Evolutionary conservation across 352 stramenopile species (phyloP).

Genomic region (Phytophthora hybrid): DNA sequence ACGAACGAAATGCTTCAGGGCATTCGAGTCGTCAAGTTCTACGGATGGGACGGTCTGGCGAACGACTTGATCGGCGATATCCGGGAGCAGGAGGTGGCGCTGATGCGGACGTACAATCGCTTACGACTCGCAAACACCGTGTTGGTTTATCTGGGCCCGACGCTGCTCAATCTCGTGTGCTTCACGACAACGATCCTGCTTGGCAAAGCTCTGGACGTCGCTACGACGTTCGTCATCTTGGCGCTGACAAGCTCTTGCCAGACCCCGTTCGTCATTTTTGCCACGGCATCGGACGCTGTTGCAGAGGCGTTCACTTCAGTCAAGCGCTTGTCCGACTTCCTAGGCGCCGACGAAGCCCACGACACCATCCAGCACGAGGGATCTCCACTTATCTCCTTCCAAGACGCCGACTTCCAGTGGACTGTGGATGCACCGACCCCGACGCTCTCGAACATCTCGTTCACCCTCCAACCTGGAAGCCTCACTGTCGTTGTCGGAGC

Average conservation of each 20-base stretch:
- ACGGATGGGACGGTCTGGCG: conserved; percentile 69
- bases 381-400: conserved; percentile 1
- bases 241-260: conserved; percentile 76
- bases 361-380: background rate
- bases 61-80: conserved; percentile 35
- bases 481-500: conserved; percentile 58
- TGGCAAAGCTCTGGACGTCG: conserved; percentile 89
- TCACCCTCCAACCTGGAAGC: conserved; percentile 66
- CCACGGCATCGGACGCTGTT: conserved; percentile 48
- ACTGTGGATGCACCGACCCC: background rate
- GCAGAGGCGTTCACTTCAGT: conserved; percentile 50
- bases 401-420: conserved; percentile 26
- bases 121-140: conserved; percentile 64
- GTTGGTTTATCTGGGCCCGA: conserved; percentile 51
- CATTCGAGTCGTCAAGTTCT: conserved; percentile 90
- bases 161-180: conserved; percentile 76
- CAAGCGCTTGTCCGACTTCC: conserved; percentile 18
- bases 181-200: conserved; percentile 74
- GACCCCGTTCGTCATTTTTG: conserved; percentile 56
- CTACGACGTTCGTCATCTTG: conserved; percentile 93
- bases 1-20: conserved; percentile 92
- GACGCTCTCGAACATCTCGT: conserved; percentile 35
- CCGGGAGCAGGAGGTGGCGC: conserved; percentile 42
- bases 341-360: conserved; percentile 1
- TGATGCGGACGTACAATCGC: conserved; percentile 40